Evolutionary conservation across 768 basidiomycete species (phyloP).

Genomic region (Pulveroboletus sp.): DNA sequence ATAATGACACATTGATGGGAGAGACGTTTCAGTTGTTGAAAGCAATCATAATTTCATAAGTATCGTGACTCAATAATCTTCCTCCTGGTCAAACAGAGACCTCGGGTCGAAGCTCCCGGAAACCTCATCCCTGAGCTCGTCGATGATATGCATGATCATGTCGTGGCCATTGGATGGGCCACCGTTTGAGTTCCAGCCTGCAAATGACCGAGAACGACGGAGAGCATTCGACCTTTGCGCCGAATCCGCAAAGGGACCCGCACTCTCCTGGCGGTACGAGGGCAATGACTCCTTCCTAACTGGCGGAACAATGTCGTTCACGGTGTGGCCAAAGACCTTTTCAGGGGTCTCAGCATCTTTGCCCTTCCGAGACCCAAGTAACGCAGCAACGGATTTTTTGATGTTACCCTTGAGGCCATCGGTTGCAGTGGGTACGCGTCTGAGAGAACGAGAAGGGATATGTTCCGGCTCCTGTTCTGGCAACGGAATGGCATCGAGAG

Average conservation of each 20-base stretch:
- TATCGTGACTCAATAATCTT: conserved; percentile 1
- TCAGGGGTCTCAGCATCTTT: not conserved
- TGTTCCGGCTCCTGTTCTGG: conserved; percentile 4
- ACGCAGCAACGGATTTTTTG: conserved; percentile 1
- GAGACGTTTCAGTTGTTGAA: too few species aligned
- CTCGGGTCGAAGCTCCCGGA: conserved; percentile 16
- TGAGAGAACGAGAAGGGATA: conserved; percentile 6
- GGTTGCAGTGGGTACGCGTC: conserved; percentile 3
- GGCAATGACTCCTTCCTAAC: conserved; percentile 16
- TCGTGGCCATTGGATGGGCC: not conserved
- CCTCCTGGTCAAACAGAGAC: conserved; percentile 12
- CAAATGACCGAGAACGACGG: conserved; percentile 28
- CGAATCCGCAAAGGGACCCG: not conserved
- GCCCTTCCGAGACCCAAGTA: conserved; percentile 7
- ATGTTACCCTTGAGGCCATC: conserved; percentile 4
- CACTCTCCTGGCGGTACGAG: not conserved
- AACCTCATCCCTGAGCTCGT: conserved; percentile 18
- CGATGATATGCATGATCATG: conserved; percentile 14
- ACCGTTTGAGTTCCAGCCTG: conserved; percentile 6
- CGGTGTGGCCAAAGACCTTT: conserved; percentile 17
- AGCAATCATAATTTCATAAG: not conserved
- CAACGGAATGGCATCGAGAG: conserved; percentile 11
- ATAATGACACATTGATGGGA: too few species aligned
- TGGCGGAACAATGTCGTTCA: conserved; percentile 8
- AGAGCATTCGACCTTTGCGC: conserved; percentile 3